Conservation (phyloP, 768 basidiomycete species). For the Lactarius hengduanensis region DNA sequence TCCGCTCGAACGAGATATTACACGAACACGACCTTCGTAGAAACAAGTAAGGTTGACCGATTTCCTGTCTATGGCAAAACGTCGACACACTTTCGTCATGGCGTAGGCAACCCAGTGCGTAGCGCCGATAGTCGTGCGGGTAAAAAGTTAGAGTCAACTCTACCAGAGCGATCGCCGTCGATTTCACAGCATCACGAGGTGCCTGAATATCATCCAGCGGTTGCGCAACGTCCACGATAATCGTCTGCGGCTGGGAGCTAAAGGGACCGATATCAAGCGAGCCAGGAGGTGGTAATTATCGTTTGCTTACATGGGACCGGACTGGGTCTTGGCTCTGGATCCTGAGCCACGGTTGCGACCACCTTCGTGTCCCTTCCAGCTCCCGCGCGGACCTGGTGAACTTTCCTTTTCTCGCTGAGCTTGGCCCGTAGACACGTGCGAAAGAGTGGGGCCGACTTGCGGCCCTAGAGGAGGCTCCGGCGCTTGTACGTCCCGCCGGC, state of each 20-base stretch:
- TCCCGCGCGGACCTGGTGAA: constrained; percentile 61
- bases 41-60: neutral
- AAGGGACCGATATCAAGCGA: neutral
- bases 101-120: constrained; percentile 93
- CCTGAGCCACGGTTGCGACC: constrained; percentile 41
- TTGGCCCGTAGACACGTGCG: constrained; percentile 40
- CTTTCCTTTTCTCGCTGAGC: constrained; percentile 60
- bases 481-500: constrained; percentile 46
- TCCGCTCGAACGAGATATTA: constrained; percentile 85
- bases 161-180: constrained; percentile 90
- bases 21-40: constrained; percentile 68
- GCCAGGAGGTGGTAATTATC: neutral
- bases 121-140: constrained; percentile 84
- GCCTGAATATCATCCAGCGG: constrained; percentile 74
- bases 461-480: constrained; percentile 50
- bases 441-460: constrained; percentile 28
- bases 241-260: constrained; percentile 63
- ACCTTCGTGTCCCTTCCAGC: constrained; percentile 38
- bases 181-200: constrained; percentile 72
- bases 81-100: constrained; percentile 66
- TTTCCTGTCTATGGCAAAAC: neutral
- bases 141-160: constrained; percentile 79
- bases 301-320: constrained; percentile 56
- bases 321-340: constrained; percentile 46
- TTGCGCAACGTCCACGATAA: constrained; percentile 74